Evolutionary conservation across 140 eudicot genomes (phyloP).

Genomic region (Anethum foeniculum): DNA sequence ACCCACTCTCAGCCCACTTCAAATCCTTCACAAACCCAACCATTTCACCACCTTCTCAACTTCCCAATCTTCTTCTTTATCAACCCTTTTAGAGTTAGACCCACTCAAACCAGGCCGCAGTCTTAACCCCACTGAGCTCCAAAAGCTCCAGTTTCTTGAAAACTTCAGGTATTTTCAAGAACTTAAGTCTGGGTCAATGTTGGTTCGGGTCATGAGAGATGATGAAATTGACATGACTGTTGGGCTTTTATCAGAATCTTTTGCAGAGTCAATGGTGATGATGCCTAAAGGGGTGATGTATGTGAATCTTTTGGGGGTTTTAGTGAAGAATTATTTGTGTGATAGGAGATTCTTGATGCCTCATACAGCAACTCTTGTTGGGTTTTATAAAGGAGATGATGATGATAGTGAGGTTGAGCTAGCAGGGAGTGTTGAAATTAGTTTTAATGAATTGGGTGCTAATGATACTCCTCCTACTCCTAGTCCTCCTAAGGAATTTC

Average conservation of each 20-base stretch:
- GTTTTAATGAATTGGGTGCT: slow-evolving; percentile 57
- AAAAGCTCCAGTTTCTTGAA: slow-evolving; percentile 48
- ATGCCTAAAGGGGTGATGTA: slow-evolving; percentile 53
- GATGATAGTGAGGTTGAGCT: slow-evolving; percentile 37
- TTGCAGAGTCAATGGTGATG: slow-evolving; percentile 82
- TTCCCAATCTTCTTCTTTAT: slow-evolving; percentile 18
- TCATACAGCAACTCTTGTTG: slow-evolving; percentile 68
- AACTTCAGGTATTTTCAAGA: slow-evolving; percentile 48
- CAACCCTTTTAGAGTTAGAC: slow-evolving; percentile 28
- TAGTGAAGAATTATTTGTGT: slow-evolving; percentile 66
- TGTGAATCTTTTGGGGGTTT: slow-evolving; percentile 47
- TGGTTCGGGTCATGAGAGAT: slow-evolving; percentile 72
- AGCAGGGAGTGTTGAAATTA: slow-evolving; percentile 89
- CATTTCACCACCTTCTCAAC: slow-evolving; percentile 28
- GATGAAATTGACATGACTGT: slow-evolving; percentile 72
- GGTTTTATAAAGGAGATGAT: slow-evolving; percentile 42
- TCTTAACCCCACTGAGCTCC: slow-evolving; percentile 48
- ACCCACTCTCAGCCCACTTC: slow-evolving; percentile 11
- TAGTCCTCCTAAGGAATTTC: slow-evolving; percentile 59
- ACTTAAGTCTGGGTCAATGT: slow-evolving; percentile 67
- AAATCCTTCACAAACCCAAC: slow-evolving; percentile 27
- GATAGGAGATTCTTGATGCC: slow-evolving; percentile 76
- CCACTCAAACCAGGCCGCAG: slow-evolving; percentile 49
- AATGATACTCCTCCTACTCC: slow-evolving; percentile 73
- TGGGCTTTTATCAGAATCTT: slow-evolving; percentile 62